phyloP scores from a whole-genome alignment of 2,329 filamentous ascomycete genomes.

The Pyrenophora tritici-repentis region DNA sequence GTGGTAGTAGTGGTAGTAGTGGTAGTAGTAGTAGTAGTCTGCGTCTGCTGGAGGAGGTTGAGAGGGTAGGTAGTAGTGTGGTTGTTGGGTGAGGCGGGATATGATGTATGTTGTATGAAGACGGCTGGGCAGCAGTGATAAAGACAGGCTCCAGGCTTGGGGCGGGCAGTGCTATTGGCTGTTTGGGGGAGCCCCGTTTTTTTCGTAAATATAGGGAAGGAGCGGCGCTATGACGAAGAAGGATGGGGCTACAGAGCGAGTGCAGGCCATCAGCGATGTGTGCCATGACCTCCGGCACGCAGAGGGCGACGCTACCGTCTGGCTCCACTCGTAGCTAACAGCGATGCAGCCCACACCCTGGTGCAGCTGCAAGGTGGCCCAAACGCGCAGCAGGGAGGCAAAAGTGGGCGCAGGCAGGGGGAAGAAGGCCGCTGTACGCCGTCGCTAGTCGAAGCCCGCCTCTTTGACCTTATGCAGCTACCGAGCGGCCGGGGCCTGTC shows the following conservation, averaged over 20 bases:
- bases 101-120: constrained; percentile 45
- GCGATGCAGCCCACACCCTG: constrained; percentile 21
- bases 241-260: constrained; percentile 40
- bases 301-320: constrained; percentile 26
- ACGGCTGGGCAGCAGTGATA: constrained; percentile 45
- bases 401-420: constrained; percentile 28
- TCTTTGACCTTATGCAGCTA: constrained; percentile 29
- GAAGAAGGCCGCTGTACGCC: constrained; percentile 24
- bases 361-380: constrained; percentile 15
- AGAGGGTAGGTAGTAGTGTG: constrained; percentile 1
- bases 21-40: constrained; percentile 10
- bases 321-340: constrained; percentile 22
- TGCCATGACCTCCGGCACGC: constrained; percentile 32
- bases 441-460: constrained; percentile 23
- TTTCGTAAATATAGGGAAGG: constrained; percentile 48
- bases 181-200: constrained; percentile 28
- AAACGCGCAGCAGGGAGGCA: constrained; percentile 30
- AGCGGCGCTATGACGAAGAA: constrained; percentile 46
- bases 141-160: constrained; percentile 27
- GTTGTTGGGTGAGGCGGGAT: constrained; percentile 38
- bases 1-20: constrained; percentile 16
- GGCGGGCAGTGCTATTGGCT: constrained; percentile 35
- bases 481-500: constrained; percentile 21
- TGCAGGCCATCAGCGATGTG: constrained; percentile 37
- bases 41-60: background rate